These are phyloP conservation scores for Acarospora socialis DNA, from an alignment of 2,329 filamentous ascomycete genomes.

Conservation along the genomic window DNA sequence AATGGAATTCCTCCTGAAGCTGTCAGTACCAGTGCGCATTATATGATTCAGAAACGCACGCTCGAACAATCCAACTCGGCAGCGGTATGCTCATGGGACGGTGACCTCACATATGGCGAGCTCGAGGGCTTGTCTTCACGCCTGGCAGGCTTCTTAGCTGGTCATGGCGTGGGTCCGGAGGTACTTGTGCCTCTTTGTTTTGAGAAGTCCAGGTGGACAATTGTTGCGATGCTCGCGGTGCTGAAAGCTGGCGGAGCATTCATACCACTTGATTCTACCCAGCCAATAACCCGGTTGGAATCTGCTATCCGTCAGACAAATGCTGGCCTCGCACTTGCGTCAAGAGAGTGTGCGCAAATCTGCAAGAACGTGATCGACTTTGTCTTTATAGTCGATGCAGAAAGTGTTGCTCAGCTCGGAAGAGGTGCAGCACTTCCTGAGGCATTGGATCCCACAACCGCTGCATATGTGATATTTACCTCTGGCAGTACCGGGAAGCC, in stretches of 20 bases:
- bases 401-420: slow-evolving; percentile 1
- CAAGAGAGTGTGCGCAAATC: slow-evolving; percentile 26
- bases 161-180: slow-evolving; percentile 9
- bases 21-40: slow-evolving; percentile 7
- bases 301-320: slow-evolving; percentile 31
- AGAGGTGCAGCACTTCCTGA: background rate
- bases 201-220: slow-evolving; percentile 25
- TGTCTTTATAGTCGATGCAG: slow-evolving; percentile 16
- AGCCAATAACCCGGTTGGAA: slow-evolving; percentile 23
- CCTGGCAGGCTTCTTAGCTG: slow-evolving; percentile 11
- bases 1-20: too few relatives aligned
- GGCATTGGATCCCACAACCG: too few relatives aligned
- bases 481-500: slow-evolving; percentile 43
- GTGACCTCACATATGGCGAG: slow-evolving; percentile 14
- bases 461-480: slow-evolving; percentile 48
- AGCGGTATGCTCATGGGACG: slow-evolving; percentile 14
- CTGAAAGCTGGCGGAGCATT: slow-evolving; percentile 25
- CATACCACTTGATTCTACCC: slow-evolving; percentile 26
- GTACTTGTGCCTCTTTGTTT: slow-evolving; percentile 22
- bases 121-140: slow-evolving; percentile 13
- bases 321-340: slow-evolving; percentile 32
- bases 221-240: slow-evolving; percentile 24
- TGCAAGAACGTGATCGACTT: too few relatives aligned
- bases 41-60: slow-evolving; percentile 7
- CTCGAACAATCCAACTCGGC: background rate